These are phyloP conservation scores for Musa acuminata DNA, from an alignment of 176 grass and related monocot genomes.

Conservation along the genomic window DNA sequence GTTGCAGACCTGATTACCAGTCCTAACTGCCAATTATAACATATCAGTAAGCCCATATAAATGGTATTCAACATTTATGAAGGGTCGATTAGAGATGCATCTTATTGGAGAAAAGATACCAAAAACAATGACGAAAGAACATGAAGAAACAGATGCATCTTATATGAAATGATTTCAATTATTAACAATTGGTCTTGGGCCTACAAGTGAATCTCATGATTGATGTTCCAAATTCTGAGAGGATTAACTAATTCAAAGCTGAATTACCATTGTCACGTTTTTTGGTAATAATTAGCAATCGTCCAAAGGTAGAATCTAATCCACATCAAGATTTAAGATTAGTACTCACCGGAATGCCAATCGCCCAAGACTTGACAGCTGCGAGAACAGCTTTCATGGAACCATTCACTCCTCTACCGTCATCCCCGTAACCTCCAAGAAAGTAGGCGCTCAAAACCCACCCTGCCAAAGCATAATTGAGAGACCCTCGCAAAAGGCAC, in stretches of 20 bases:
- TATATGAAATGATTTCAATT: neutral
- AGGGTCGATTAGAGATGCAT: neutral
- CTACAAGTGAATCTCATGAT: too few relatives aligned
- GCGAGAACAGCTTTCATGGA: slow-evolving; percentile 38
- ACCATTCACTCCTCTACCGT: slow-evolving; percentile 73
- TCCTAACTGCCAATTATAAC: slow-evolving; percentile 42
- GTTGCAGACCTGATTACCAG: slow-evolving; percentile 56
- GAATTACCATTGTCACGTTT: neutral
- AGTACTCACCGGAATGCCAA: slow-evolving; percentile 72
- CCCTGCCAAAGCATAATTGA: slow-evolving; percentile 31
- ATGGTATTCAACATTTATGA: neutral
- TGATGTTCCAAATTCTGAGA: too few relatives aligned
- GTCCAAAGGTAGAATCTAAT: neutral
- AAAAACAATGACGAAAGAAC: neutral
- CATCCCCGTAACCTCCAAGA: slow-evolving; percentile 75
- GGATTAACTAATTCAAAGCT: neutral
- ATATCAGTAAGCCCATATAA: neutral
- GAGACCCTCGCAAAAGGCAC: slow-evolving; percentile 1
- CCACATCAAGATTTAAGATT: neutral
- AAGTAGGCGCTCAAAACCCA: slow-evolving; percentile 83
- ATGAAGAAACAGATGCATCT: neutral
- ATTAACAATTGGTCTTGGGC: too few relatives aligned
- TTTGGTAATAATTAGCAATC: neutral
- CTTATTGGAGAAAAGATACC: too few relatives aligned
- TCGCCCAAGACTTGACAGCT: slow-evolving; percentile 61